phyloP scores from a whole-genome alignment of 2,329 filamentous ascomycete species.

The Diaporthe citrichinensis region DNA sequence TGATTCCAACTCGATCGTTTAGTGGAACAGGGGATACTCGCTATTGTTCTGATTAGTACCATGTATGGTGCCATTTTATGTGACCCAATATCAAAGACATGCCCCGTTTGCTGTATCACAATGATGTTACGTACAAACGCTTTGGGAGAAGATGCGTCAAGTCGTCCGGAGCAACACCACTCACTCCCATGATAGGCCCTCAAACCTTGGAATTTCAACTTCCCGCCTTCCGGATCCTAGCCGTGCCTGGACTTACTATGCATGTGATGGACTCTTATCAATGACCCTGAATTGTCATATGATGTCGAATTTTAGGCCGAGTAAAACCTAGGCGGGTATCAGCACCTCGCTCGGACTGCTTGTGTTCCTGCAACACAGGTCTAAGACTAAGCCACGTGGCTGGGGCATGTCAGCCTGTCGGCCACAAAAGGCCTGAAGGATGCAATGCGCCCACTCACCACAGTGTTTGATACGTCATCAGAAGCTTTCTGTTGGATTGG shows the following conservation, averaged over 20 bases:
- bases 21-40: too few species aligned
- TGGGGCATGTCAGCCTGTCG: slow-evolving; percentile 8
- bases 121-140: background rate
- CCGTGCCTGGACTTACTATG: too few species aligned
- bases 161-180: background rate
- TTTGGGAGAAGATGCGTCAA: background rate
- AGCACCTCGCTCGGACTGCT: background rate
- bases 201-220: background rate
- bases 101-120: background rate
- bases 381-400: slow-evolving; percentile 22
- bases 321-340: background rate
- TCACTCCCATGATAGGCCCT: too few species aligned
- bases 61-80: too few species aligned
- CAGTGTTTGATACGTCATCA: background rate
- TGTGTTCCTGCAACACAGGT: background rate
- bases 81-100: background rate
- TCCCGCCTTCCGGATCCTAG: background rate
- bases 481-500: background rate
- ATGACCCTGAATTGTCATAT: too few species aligned
- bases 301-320: background rate
- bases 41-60: too few species aligned
- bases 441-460: background rate
- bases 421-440: background rate
- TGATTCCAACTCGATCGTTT: too few species aligned
- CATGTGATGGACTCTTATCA: too few species aligned